A percentile compares a stretch with the other conserved stretches of the same genome.
phyloP scores from a whole-genome alignment of 2,329 filamentous ascomycete species.

The Neofusicoccum umdonicola region DNA sequence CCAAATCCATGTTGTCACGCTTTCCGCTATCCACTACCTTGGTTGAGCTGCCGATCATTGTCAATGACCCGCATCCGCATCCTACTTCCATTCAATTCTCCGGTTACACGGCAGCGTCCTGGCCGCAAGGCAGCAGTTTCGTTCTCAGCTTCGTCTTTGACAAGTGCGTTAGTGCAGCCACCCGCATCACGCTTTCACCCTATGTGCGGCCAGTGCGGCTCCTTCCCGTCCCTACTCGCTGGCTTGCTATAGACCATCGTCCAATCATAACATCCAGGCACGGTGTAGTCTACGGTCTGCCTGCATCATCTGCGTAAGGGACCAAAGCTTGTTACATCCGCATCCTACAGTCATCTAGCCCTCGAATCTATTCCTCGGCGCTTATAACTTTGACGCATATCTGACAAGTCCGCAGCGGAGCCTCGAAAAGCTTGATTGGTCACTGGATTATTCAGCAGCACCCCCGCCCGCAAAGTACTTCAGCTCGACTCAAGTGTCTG shows the following conservation, averaged over 20 bases:
- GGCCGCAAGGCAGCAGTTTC: background rate
- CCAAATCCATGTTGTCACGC: background rate
- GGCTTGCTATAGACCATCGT: background rate
- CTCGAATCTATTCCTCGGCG: background rate
- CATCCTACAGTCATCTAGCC: background rate
- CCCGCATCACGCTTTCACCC: background rate
- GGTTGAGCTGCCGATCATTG: background rate
- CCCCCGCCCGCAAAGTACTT: background rate
- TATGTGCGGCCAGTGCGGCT: background rate
- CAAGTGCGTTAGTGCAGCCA: background rate
- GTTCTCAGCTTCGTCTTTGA: background rate
- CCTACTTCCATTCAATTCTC: background rate
- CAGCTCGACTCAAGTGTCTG: background rate
- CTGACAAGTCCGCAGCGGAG: background rate
- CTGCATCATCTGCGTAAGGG: background rate
- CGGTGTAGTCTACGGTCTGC: background rate
- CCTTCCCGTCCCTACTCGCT: slow-evolving; percentile 2
- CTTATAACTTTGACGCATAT: background rate
- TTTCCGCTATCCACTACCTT: background rate
- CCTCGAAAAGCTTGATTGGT: background rate
- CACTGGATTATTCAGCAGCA: background rate
- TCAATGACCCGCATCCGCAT: background rate
- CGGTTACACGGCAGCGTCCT: background rate
- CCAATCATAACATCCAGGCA: background rate
- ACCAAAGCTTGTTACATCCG: slow-evolving; percentile 1